Evolutionary conservation across 768 basidiomycete species (phyloP).

Genomic region (Termitomyces sp.): DNA sequence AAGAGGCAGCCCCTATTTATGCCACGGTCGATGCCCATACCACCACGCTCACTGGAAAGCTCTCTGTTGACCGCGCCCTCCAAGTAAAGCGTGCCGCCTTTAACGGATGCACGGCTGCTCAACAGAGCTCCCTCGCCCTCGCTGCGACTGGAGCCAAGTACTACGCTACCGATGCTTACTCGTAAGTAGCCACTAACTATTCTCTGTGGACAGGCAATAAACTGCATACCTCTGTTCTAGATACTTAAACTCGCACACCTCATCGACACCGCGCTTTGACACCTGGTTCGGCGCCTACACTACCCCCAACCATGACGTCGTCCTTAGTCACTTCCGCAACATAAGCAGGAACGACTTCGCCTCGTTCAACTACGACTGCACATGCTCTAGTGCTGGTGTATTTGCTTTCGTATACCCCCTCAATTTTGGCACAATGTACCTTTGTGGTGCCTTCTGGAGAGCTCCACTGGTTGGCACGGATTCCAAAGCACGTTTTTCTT

Average conservation of each 20-base stretch:
- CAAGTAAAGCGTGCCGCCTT: constrained; percentile 32
- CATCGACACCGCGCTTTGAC: constrained; percentile 34
- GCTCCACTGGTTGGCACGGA: constrained; percentile 43
- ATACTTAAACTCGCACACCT: constrained; percentile 29
- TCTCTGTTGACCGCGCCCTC: constrained; percentile 25
- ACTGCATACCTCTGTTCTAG: constrained; percentile 13
- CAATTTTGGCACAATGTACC: constrained; percentile 35
- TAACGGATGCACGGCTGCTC: constrained; percentile 33
- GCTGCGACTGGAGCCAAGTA: constrained; percentile 36
- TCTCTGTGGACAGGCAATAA: background rate
- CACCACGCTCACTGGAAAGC: constrained; percentile 31
- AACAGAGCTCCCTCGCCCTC: constrained; percentile 26
- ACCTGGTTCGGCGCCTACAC: constrained; percentile 50
- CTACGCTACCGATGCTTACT: constrained; percentile 31
- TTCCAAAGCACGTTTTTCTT: constrained; percentile 27
- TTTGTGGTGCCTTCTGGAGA: constrained; percentile 46
- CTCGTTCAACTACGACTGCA: constrained; percentile 31
- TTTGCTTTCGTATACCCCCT: constrained; percentile 34
- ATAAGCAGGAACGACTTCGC: constrained; percentile 29
- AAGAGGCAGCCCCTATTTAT: constrained; percentile 26
- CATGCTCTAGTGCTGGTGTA: constrained; percentile 27
- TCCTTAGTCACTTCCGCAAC: constrained; percentile 31
- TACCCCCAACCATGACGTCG: constrained; percentile 28
- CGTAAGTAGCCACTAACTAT: constrained; percentile 20
- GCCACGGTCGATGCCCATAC: constrained; percentile 31